Conservation (phyloP, 1,284 basidiomycete species). For the Cutaneotrichosporon daszewskae region DNA sequence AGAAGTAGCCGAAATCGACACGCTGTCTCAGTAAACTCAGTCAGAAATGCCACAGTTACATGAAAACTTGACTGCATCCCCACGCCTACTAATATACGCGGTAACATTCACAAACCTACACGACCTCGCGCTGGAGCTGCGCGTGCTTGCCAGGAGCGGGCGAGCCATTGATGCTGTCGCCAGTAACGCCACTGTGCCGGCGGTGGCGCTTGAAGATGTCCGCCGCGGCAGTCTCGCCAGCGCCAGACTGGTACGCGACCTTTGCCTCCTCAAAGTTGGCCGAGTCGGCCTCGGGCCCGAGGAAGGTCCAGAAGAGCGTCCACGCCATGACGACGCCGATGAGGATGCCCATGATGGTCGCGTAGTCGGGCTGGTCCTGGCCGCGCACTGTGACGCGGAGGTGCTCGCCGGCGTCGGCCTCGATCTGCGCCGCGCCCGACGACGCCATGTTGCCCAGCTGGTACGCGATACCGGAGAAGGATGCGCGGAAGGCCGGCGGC, state of each 20-base stretch:
- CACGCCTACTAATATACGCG: too few relatives aligned
- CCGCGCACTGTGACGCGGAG: constrained; percentile 37
- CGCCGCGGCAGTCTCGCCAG: too few relatives aligned
- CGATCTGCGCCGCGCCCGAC: constrained; percentile 81
- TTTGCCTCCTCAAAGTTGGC: constrained; percentile 77
- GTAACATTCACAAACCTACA: too few relatives aligned
- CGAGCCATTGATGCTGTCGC: too few relatives aligned
- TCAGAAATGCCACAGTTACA: too few relatives aligned
- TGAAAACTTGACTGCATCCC: too few relatives aligned
- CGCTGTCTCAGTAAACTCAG: too few relatives aligned
- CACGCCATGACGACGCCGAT: constrained; percentile 56
- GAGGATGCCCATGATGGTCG: constrained; percentile 76
- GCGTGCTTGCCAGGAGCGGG: too few relatives aligned
- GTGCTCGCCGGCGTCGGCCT: constrained; percentile 60
- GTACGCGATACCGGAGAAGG: constrained; percentile 87
- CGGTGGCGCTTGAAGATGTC: too few relatives aligned
- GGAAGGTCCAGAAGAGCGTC: constrained; percentile 49
- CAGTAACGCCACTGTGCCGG: too few relatives aligned
- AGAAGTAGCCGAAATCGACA: too few relatives aligned
- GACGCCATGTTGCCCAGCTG: constrained; percentile 72
- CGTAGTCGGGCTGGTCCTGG: constrained; percentile 67
- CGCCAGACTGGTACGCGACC: constrained; percentile 71
- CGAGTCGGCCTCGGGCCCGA: constrained; percentile 57
- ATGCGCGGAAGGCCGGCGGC: constrained; percentile 76
- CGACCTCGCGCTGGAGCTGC: too few relatives aligned